These are phyloP conservation scores for Neurospora intermedia DNA, from an alignment of 495 filamentous ascomycete genomes.

Conservation along the genomic window DNA sequence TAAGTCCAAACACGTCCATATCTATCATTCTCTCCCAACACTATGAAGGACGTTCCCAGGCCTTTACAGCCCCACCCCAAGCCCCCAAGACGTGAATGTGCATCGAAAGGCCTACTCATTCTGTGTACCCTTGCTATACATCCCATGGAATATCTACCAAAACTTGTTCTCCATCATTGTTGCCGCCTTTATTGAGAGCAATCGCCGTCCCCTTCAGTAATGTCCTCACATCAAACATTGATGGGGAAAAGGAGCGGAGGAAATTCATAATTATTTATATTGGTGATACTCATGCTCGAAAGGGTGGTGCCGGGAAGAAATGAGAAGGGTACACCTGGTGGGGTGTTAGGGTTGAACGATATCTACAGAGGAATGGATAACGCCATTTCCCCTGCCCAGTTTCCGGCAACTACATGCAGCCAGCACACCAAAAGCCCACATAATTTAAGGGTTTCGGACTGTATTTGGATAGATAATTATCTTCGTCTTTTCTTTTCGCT, in stretches of 20 bases:
- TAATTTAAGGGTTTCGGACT: background rate
- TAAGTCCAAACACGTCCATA: slow-evolving; percentile 5
- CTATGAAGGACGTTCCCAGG: slow-evolving; percentile 28
- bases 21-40: slow-evolving; percentile 32
- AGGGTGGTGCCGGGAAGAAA: background rate
- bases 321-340: background rate
- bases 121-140: slow-evolving; percentile 5
- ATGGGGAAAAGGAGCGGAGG: background rate
- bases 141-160: slow-evolving; percentile 14
- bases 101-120: slow-evolving; percentile 9
- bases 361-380: background rate
- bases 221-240: background rate
- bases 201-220: slow-evolving; percentile 7
- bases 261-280: background rate
- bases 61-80: slow-evolving; percentile 24
- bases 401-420: background rate
- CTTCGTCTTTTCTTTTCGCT: background rate
- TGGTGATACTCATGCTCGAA: background rate
- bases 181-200: slow-evolving; percentile 7
- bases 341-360: background rate
- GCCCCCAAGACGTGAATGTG: slow-evolving; percentile 28
- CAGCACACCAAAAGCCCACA: background rate
- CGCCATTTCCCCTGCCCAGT: background rate
- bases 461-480: background rate
- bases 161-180: slow-evolving; percentile 11